Percentiles rank a stretch among this genome's conserved stretches.
phyloP scores from a whole-genome alignment of 2,329 filamentous ascomycete species.

The Cryphonectria naterciae region DNA sequence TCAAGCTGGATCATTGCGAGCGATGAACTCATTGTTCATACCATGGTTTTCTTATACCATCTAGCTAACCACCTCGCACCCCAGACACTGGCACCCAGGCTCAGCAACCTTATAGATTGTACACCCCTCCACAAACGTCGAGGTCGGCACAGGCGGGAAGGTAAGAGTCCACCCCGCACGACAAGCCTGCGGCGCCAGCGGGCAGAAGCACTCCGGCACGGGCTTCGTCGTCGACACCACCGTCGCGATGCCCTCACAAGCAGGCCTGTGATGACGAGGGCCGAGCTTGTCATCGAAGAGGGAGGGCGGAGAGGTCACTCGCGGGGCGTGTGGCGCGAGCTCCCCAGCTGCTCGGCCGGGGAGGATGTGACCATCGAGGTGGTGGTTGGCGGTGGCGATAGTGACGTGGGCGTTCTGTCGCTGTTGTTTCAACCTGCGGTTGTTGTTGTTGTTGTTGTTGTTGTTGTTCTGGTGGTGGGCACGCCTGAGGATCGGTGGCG shows the following conservation, averaged over 20 bases:
- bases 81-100: conserved; percentile 2
- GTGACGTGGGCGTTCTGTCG: neutral
- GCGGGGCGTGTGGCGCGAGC: neutral
- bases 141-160: neutral
- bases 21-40: too few relatives aligned
- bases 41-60: neutral
- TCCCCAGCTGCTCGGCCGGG: neutral
- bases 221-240: conserved; percentile 4
- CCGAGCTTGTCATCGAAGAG: neutral
- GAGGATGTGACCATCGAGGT: neutral
- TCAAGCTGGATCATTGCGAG: neutral
- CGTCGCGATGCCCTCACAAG: neutral
- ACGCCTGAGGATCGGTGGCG: neutral
- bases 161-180: neutral
- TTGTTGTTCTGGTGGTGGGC: neutral
- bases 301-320: neutral
- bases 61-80: neutral
- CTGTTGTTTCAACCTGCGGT: neutral
- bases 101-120: neutral
- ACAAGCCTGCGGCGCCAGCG: neutral
- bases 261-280: neutral
- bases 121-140: neutral
- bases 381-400: neutral
- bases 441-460: neutral
- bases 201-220: conserved; percentile 1